A percentile compares a stretch with the other conserved stretches of the same genome.
Evolutionary conservation across 441 rosid species (phyloP).

Genomic region (Adansonia gregorii): DNA sequence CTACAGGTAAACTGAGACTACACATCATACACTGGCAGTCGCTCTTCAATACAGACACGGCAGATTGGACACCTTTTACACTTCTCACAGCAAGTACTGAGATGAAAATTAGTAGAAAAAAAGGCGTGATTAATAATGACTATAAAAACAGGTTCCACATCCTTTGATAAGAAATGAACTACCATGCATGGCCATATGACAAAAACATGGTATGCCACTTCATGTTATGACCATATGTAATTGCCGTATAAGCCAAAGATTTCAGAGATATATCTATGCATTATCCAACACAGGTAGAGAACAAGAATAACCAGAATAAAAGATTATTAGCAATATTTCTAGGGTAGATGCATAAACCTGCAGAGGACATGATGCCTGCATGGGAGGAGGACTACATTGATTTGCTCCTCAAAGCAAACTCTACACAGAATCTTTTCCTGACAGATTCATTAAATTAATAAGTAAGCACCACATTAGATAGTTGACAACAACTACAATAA

Average conservation of each 20-base stretch:
- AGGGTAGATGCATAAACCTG: conserved; percentile 44
- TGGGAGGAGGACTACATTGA: conserved; percentile 58
- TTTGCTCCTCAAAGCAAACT: conserved; percentile 70
- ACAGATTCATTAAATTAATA: conserved; percentile 23
- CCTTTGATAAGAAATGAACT: background rate
- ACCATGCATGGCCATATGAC: background rate
- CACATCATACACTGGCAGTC: conserved; percentile 56
- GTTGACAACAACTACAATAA: background rate
- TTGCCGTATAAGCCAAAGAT: background rate
- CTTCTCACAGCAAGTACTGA: conserved; percentile 64
- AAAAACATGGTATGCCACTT: background rate
- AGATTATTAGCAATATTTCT: background rate
- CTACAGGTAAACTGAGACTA: conserved; percentile 30
- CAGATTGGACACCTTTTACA: conserved; percentile 70
- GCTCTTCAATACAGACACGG: conserved; percentile 58
- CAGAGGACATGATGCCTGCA: conserved; percentile 71
- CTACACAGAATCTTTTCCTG: conserved; percentile 73
- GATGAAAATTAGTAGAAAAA: conserved; percentile 12
- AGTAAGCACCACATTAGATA: background rate
- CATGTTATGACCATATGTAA: background rate
- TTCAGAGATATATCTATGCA: background rate
- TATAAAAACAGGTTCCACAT: background rate
- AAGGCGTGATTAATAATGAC: background rate
- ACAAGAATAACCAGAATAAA: background rate
- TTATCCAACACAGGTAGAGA: background rate